A percentile compares a stretch with the other conserved stretches of the same genome.
These are phyloP conservation scores for Rhizopogon vulgaris DNA, from an alignment of 768 basidiomycete genomes.

Conservation along the genomic window DNA sequence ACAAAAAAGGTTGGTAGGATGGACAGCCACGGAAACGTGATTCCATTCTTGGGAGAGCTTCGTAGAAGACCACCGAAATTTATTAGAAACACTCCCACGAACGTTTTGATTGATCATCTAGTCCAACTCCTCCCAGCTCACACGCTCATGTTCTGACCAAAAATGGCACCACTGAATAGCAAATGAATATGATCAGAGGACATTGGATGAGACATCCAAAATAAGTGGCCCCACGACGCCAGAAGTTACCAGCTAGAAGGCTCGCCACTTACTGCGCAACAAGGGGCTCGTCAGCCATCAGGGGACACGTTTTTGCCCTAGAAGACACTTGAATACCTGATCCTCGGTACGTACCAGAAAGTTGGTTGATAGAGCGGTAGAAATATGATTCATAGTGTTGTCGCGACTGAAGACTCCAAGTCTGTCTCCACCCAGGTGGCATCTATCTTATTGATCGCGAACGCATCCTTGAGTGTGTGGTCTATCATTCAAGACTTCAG, in stretches of 20 bases:
- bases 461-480: slow-evolving; percentile 91
- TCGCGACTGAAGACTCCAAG: neutral
- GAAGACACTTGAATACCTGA: neutral
- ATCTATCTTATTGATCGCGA: slow-evolving; percentile 71
- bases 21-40: slow-evolving; percentile 1
- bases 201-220: neutral
- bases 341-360: neutral
- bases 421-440: neutral
- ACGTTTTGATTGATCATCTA: neutral
- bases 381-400: neutral
- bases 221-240: neutral
- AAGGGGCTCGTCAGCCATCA: neutral
- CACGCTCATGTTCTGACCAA: neutral
- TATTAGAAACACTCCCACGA: neutral
- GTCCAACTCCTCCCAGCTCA: neutral
- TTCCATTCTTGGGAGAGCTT: slow-evolving; percentile 2
- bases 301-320: neutral
- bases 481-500: slow-evolving; percentile 27
- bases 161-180: neutral
- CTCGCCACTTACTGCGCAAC: neutral
- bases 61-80: slow-evolving; percentile 5
- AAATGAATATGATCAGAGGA: neutral
- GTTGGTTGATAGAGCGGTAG: neutral
- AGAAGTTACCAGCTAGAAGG: neutral
- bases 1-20: neutral